These are phyloP conservation scores for Paramarasmius palmivorus DNA, from an alignment of 1,284 basidiomycete species.

Conservation along the genomic window DNA sequence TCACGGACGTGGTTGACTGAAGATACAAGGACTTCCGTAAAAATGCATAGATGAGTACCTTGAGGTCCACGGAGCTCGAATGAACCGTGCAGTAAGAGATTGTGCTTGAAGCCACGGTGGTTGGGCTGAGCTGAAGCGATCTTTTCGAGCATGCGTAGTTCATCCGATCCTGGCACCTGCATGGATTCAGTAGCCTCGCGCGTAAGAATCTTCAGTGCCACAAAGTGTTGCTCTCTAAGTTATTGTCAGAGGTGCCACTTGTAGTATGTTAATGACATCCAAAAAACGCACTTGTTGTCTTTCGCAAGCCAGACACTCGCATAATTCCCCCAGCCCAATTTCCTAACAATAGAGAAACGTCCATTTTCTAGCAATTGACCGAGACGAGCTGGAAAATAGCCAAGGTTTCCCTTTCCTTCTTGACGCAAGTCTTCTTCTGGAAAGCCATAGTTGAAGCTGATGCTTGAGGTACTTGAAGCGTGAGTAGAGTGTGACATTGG, in stretches of 20 bases:
- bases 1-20: slow-evolving; percentile 2
- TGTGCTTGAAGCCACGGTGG: slow-evolving; percentile 7
- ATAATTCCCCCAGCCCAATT: slow-evolving; percentile 13
- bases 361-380: slow-evolving; percentile 3
- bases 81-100: not conserved
- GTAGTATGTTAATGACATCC: not conserved
- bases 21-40: slow-evolving; percentile 7
- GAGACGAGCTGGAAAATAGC: slow-evolving; percentile 4
- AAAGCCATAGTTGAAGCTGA: not conserved
- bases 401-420: slow-evolving; percentile 2
- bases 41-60: slow-evolving; percentile 7
- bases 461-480: not conserved
- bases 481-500: not conserved
- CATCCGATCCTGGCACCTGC: slow-evolving; percentile 1
- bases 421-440: slow-evolving; percentile 10
- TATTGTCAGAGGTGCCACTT: not conserved
- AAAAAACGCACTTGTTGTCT: slow-evolving; percentile 1
- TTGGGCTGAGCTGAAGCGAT: not conserved
- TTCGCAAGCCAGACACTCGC: slow-evolving; percentile 14
- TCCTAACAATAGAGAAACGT: slow-evolving; percentile 8
- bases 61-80: slow-evolving; percentile 1
- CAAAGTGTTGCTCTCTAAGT: not conserved
- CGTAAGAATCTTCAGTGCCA: slow-evolving; percentile 8
- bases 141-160: not conserved
- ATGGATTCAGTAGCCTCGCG: not conserved